Percentiles rank a stretch among this genome's conserved stretches.
Conservation (phyloP, 1,284 basidiomycete genomes). For the Agaricales sp. region DNA sequence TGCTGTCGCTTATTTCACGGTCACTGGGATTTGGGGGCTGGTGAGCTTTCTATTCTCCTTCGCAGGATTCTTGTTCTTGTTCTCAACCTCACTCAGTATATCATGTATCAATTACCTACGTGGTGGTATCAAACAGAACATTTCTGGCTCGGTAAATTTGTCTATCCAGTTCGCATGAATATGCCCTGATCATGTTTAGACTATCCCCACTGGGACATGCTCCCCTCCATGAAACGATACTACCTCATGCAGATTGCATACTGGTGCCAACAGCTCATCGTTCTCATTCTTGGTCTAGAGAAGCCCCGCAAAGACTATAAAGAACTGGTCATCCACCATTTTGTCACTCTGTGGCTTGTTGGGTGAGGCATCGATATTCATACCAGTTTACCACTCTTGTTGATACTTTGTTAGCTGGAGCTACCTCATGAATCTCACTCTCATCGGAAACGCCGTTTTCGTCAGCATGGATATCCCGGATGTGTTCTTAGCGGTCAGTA, state of each 20-base stretch:
- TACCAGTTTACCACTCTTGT: constrained; percentile 7
- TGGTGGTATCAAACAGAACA: constrained; percentile 84
- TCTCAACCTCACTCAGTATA: constrained; percentile 34
- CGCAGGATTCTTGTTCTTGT: neutral
- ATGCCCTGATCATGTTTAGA: constrained; percentile 26
- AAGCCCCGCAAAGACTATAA: constrained; percentile 89
- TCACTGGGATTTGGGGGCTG: constrained; percentile 67
- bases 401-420: constrained; percentile 57
- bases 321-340: constrained; percentile 82
- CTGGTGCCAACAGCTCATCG: constrained; percentile 91
- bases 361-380: constrained; percentile 38
- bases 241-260: constrained; percentile 88
- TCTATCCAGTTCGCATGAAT: constrained; percentile 5
- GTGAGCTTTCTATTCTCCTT: constrained; percentile 35
- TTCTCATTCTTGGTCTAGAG: constrained; percentile 79
- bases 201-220: constrained; percentile 89
- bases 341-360: constrained; percentile 94
- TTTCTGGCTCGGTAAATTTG: constrained; percentile 66
- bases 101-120: constrained; percentile 82
- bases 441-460: constrained; percentile 89
- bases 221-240: constrained; percentile 78
- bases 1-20: constrained; percentile 70
- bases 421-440: constrained; percentile 73
- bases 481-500: constrained; percentile 71
- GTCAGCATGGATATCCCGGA: constrained; percentile 98